A percentile compares a stretch with the other conserved stretches of the same genome.
Conservation (phyloP, 2,329 filamentous ascomycete genomes). For the Trichoderma afroharzianum region DNA sequence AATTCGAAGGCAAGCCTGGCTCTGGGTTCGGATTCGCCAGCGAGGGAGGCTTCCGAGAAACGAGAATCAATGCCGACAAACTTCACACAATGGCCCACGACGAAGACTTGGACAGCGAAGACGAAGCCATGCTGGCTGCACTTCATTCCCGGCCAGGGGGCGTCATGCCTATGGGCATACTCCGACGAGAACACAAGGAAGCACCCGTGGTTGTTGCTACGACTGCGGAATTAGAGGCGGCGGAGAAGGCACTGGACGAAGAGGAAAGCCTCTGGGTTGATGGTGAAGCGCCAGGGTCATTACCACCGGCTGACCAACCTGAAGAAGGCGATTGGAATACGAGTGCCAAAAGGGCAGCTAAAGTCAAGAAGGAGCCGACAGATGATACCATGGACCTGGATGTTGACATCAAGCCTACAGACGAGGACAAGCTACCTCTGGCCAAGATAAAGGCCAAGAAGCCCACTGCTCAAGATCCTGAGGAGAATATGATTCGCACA, state of each 20-base stretch:
- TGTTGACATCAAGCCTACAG: constrained; percentile 25
- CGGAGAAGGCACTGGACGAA: constrained; percentile 42
- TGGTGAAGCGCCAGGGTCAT: constrained; percentile 29
- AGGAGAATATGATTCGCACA: constrained; percentile 38
- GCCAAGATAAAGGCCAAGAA: constrained; percentile 29
- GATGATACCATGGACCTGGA: constrained; percentile 42
- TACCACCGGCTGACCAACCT: constrained; percentile 28
- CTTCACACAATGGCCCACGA: constrained; percentile 44
- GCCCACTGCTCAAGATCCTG: constrained; percentile 31
- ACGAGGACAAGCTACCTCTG: constrained; percentile 25
- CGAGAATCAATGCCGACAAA: constrained; percentile 55
- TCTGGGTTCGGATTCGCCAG: constrained; percentile 38
- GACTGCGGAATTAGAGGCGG: constrained; percentile 54
- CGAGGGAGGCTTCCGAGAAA: constrained; percentile 35
- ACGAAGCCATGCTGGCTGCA: constrained; percentile 39
- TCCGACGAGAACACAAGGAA: constrained; percentile 52
- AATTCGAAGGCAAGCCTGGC: constrained; percentile 39
- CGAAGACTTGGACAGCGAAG: constrained; percentile 45
- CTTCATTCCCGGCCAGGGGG: constrained; percentile 30
- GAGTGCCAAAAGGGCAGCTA: constrained; percentile 33
- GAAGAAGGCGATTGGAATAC: constrained; percentile 45
- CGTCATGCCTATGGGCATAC: constrained; percentile 54
- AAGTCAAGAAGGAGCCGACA: constrained; percentile 45
- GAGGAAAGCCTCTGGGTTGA: constrained; percentile 47
- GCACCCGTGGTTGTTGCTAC: constrained; percentile 52